Conservation (phyloP, 208 protist species). For the Trypanosoma mega region DNA sequence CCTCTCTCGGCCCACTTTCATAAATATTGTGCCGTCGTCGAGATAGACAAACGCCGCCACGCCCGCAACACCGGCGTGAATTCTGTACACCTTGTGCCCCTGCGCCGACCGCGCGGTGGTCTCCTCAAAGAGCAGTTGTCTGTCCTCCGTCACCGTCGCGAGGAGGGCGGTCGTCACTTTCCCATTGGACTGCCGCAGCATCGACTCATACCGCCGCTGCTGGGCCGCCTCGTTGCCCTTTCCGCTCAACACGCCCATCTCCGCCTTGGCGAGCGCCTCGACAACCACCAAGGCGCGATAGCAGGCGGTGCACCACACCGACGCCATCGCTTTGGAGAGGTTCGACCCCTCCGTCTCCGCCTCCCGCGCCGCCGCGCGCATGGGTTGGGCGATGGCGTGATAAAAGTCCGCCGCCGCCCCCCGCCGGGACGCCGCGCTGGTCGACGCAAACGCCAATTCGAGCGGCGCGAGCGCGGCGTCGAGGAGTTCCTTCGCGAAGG, state of each 20-base stretch:
- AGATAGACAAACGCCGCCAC: slow-evolving; percentile 69
- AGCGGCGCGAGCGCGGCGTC: slow-evolving; percentile 31
- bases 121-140: slow-evolving; percentile 61
- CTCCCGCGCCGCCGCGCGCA: slow-evolving; percentile 8
- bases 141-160: slow-evolving; percentile 65
- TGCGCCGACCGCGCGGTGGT: slow-evolving; percentile 53
- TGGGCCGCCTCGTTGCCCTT: slow-evolving; percentile 38
- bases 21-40: slow-evolving; percentile 64
- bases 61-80: slow-evolving; percentile 36
- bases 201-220: slow-evolving; percentile 63
- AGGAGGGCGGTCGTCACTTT: slow-evolving; percentile 69
- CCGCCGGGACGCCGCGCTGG: slow-evolving; percentile 33
- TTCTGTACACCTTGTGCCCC: slow-evolving; percentile 65
- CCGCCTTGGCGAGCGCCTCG: slow-evolving; percentile 54
- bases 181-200: slow-evolving; percentile 63
- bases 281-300: slow-evolving; percentile 75
- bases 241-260: slow-evolving; percentile 52
- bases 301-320: slow-evolving; percentile 48
- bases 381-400: slow-evolving; percentile 32
- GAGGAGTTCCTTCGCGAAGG: slow-evolving; percentile 28
- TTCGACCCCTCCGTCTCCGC: slow-evolving; percentile 13
- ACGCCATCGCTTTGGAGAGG: background rate
- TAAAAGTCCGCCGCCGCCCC: slow-evolving; percentile 47
- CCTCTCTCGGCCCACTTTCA: slow-evolving; percentile 38
- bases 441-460: slow-evolving; percentile 38